Base-by-base conservation (phyloP, 768 basidiomycete species). In the Boletus fagicola region DNA sequence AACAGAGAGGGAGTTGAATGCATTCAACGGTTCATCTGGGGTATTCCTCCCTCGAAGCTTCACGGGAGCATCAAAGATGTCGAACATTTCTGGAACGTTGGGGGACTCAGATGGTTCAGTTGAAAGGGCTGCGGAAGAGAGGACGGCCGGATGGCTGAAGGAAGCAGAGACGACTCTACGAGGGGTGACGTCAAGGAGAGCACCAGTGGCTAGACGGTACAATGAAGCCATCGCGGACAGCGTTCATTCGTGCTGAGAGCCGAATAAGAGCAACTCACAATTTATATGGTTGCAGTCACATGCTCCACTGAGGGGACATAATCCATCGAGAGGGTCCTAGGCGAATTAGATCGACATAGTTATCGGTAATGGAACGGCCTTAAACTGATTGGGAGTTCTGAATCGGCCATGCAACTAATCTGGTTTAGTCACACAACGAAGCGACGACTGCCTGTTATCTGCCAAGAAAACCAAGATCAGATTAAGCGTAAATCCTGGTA, bases 31-130 rank as follows among this genome's bases (percentile, higher is more conserved):
- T 53, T 65, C 44, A 51, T 71, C 48, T 63, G 71, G 56, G 52
- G 63, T 57, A 57, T 63, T 69, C 31, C 71, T 75, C 58, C 75
- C 76, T 20, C 74, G 71, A 22, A 79, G 74, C 31, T 68, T 68
- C 35, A 68, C 67, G 1, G 80, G 78, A 24, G 75, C 80, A 56
- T 83, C 81, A 62, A 81, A 81, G 56, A 83, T 80, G 64, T 83
- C 81, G 58, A 78, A 76, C 48, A 80, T 78, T 43, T 70, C 72
- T 12, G 68, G 68, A 20, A 69, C 54, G 16, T 61, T 63, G 24
- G 69, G 52, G 40, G 38, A 39, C 16, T 42, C 57, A 12, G 49
- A 49, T 15, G 47, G 31, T 28, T 46, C 46, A 7, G 46, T 22
- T 4, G 61, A 43, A 36, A 63, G 54, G 36, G 40, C 24, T 5